phyloP scores from a whole-genome alignment of 305 asterid species.

The Rubia tinctorum region DNA sequence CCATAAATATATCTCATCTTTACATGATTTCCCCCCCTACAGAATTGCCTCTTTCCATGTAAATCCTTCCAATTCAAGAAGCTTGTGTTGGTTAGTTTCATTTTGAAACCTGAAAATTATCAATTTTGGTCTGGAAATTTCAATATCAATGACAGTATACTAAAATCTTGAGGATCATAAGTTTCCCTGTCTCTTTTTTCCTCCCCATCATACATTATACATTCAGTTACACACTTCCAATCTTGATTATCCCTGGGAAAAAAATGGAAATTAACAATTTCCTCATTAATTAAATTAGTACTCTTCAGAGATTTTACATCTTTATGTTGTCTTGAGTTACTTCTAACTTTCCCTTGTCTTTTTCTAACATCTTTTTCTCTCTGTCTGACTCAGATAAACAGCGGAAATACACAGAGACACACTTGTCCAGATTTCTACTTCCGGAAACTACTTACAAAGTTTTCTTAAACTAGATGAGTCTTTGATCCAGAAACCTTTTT shows the following conservation, averaged over 20 bases:
- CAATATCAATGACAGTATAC: background rate
- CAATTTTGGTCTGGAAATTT: background rate
- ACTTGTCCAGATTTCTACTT: slow-evolving; percentile 3
- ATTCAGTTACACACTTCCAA: background rate
- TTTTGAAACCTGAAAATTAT: background rate
- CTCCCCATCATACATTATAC: background rate
- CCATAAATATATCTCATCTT: too few species aligned
- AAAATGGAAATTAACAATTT: background rate
- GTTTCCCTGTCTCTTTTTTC: background rate
- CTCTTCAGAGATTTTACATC: background rate
- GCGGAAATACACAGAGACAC: background rate
- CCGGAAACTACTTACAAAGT: background rate
- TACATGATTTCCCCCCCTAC: too few species aligned
- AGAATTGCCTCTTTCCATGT: background rate
- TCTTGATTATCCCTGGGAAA: background rate
- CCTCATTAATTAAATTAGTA: background rate
- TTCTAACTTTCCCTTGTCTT: slow-evolving; percentile 9
- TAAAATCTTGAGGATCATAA: background rate
- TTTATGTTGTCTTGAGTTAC: background rate
- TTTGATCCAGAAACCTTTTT: background rate
- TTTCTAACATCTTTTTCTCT: background rate
- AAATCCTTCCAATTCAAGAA: background rate
- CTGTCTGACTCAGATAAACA: background rate
- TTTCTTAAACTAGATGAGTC: background rate
- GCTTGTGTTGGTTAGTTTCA: background rate